A percentile compares a stretch with the other conserved stretches of the same genome.
phyloP scores from a whole-genome alignment of 208 protist species.

The Balamuthia mandrillaris region DNA sequence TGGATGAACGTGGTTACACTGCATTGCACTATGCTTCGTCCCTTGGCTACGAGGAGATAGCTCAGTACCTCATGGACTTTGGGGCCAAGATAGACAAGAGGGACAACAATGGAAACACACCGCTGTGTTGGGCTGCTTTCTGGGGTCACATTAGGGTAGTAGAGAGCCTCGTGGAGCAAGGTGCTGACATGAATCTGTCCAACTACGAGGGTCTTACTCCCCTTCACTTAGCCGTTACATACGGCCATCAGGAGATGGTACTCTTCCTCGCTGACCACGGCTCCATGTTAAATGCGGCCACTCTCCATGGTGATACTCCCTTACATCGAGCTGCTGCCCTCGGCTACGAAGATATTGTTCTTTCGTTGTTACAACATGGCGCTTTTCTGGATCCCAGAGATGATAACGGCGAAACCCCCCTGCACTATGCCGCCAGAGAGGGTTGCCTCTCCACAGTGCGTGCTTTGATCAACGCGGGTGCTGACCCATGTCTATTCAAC shows the following conservation, averaged over 20 bases:
- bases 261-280: neutral
- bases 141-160: neutral
- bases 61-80: neutral
- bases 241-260: neutral
- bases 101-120: slow-evolving; percentile 16
- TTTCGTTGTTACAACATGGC: neutral
- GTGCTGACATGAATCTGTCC: neutral
- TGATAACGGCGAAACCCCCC: slow-evolving; percentile 33
- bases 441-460: neutral
- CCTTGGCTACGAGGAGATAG: neutral
- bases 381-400: neutral
- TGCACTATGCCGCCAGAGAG: slow-evolving; percentile 4
- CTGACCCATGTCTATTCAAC: neutral
- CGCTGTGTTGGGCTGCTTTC: slow-evolving; percentile 33
- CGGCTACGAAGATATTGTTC: neutral
- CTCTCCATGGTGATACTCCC: neutral
- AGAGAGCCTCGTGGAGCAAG: neutral
- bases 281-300: neutral
- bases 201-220: neutral
- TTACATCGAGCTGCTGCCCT: slow-evolving; percentile 23
- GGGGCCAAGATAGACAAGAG: neutral
- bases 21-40: neutral
- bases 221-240: neutral
- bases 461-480: neutral
- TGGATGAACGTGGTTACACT: neutral